Evolutionary conservation across 441 rosid genomes (phyloP), one percentile per base, ranked within the genome.

Genomic region (Hura crepitans): DNA sequence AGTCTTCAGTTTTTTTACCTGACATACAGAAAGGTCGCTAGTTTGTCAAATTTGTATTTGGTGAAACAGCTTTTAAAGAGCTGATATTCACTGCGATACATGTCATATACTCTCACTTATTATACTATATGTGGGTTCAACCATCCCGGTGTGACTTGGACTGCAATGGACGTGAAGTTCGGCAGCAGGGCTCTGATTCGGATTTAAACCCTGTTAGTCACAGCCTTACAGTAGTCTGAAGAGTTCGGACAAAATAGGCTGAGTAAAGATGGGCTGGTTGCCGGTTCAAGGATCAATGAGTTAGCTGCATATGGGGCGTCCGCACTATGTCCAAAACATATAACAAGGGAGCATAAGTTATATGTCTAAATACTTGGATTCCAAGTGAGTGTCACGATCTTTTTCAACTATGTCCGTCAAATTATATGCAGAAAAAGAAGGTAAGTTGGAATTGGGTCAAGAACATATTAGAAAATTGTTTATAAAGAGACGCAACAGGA

Each of bases 371-470:
- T 35, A 35, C 39, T 39, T 13, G 10, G 45, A 33, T 33, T 33
- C 37, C 6, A 2, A 33, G 37, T 33, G 37, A 33, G 37, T 33
- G 37, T 56, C 64, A 31, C 27, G 18, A 35, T 72, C 30, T 74
- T 59, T 59, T 58, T 70, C 33, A 42, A 69, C 62, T 65, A 54
- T 67, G 15, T 49, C 42, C 20, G 23, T 35, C 12, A 43, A 49
- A n/a, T 22, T 55, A 62, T 49, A 35, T 28, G 28, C 30, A 25
- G 25, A 62, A 69, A 55, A 62, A 35, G 27, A 66, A 55, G 56
- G 74, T 70, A 74, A 70, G 82, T 79, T 72, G 66, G 65, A 78
- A 66, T 57, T 68, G 70, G 82, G 62, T 74, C 2, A 42, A 35
- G 15, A 13, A 63, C 43, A 66, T 33, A 47, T 39, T 58, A 22